Evolutionary conservation across 1,284 basidiomycete genomes (phyloP).

Genomic region (Cryptococcus maquisensis): DNA sequence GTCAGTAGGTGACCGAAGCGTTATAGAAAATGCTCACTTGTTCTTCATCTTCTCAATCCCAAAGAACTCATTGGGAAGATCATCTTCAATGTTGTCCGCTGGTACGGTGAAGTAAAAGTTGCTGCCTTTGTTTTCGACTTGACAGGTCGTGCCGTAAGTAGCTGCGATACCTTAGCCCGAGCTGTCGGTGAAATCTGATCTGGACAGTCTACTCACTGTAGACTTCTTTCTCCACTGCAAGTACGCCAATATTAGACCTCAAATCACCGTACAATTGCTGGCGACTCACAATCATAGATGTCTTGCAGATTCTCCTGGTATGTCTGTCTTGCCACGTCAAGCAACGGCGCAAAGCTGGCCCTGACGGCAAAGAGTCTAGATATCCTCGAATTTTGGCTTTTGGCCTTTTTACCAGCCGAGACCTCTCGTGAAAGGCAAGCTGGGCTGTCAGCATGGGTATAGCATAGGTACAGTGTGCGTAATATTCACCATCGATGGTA

Average conservation of each 20-base stretch:
- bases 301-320: slow-evolving; percentile 86
- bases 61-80: slow-evolving; percentile 8
- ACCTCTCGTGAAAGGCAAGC: slow-evolving; percentile 3
- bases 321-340: slow-evolving; percentile 88
- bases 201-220: background rate
- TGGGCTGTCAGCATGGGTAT: background rate
- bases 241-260: background rate
- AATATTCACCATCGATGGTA: background rate
- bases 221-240: slow-evolving; percentile 4
- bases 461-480: too few relatives aligned
- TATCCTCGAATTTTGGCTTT: background rate
- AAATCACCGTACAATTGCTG: background rate
- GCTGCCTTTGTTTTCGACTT: background rate
- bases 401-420: background rate
- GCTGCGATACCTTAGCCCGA: background rate
- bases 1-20: background rate
- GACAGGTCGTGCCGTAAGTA: background rate
- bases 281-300: slow-evolving; percentile 50
- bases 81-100: background rate
- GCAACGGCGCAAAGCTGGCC: slow-evolving; percentile 70
- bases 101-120: slow-evolving; percentile 8
- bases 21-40: slow-evolving; percentile 2
- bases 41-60: slow-evolving; percentile 3
- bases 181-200: background rate
- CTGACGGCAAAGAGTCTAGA: slow-evolving; percentile 73